Evolutionary conservation across 2,329 filamentous ascomycete species (phyloP), one percentile per base, ranked within the genome.

Genomic region (Achaetomium macrosporum): DNA sequence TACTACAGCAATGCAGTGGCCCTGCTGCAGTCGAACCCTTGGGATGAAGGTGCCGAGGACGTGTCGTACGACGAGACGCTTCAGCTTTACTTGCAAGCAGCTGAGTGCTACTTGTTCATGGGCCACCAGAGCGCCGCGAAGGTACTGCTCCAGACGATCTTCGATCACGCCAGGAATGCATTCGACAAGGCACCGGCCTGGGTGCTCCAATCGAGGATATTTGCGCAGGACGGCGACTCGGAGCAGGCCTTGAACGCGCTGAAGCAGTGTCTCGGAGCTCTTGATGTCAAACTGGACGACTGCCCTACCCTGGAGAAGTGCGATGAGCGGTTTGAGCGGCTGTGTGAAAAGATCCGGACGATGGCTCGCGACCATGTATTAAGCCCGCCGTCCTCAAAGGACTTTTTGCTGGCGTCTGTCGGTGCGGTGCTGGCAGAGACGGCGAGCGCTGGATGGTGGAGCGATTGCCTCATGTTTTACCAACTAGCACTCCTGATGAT

Each of bases 41-140:
- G 92, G 92, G 75, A 81, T 40, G 83, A 87, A 30, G 76, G 74
- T 7, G 68, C 72, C 13, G 76, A 81, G 5, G 92, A 96, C 65
- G 85, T 87, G 0, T 86, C 83, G 42, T 96, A 96, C 62, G 84
- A 90, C 11, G 92, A 97, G 70, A 95, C 90, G 0, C 76, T 95
- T 57, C 83, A 85, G 57, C 75, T 95, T 2, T 84, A 89, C 66
- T 83, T 90, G 5, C 83, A 87, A 49, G 83, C 88, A 5, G 88
- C 90, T 3, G 90, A 96, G 66, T 90, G 88, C 65, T 85, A 88
- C 61, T 82, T 90, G 63, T 90, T 88, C 63, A 85, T 91, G 73
- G 83, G 83, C 5, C 81, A 90, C 58, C 81, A 85, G 54, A 73
- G 78, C 1, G 78, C 85, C 48, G 87, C 89, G 19, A 78, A 84